Evolutionary conservation across 192 early-diverging fungal genomes (phyloP).

Genomic region (Umbelopsis ramanniana): DNA sequence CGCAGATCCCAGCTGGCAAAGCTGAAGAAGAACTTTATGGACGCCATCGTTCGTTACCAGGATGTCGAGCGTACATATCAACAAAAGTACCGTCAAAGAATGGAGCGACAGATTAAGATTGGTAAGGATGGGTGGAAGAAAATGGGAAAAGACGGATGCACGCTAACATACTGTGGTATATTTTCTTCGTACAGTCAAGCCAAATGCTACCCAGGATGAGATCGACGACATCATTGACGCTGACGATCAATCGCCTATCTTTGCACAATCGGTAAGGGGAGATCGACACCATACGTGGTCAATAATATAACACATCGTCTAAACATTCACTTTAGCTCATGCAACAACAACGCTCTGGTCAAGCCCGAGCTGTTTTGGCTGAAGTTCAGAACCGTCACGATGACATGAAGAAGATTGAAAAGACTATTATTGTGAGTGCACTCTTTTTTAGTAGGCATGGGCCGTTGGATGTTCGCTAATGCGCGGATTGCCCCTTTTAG

Average conservation of each 20-base stretch:
- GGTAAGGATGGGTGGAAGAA: conserved; percentile 45
- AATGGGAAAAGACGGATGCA: not conserved
- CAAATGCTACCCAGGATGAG: conserved; percentile 71
- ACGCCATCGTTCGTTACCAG: conserved; percentile 73
- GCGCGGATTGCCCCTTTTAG: conserved; percentile 32
- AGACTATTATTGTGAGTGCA: conserved; percentile 75
- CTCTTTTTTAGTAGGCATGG: too few species aligned
- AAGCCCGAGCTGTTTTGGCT: conserved; percentile 71
- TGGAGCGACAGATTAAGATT: conserved; percentile 81
- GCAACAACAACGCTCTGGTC: conserved; percentile 67
- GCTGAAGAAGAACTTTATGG: conserved; percentile 60
- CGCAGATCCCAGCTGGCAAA: conserved; percentile 24
- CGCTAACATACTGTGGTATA: conserved; percentile 2
- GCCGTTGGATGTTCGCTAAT: too few species aligned
- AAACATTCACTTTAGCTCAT: conserved; percentile 56
- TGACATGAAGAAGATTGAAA: conserved; percentile 85
- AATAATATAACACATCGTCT: not conserved
- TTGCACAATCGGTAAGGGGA: conserved; percentile 72
- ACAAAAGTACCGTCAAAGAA: conserved; percentile 76
- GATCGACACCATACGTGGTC: not conserved
- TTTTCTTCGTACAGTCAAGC: conserved; percentile 63
- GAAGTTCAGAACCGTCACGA: conserved; percentile 83
- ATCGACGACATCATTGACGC: conserved; percentile 69
- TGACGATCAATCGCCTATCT: conserved; percentile 69
- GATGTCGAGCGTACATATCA: conserved; percentile 73